Conservation (phyloP, 208 protist species). For the Balamuthia mandrillaris region DNA sequence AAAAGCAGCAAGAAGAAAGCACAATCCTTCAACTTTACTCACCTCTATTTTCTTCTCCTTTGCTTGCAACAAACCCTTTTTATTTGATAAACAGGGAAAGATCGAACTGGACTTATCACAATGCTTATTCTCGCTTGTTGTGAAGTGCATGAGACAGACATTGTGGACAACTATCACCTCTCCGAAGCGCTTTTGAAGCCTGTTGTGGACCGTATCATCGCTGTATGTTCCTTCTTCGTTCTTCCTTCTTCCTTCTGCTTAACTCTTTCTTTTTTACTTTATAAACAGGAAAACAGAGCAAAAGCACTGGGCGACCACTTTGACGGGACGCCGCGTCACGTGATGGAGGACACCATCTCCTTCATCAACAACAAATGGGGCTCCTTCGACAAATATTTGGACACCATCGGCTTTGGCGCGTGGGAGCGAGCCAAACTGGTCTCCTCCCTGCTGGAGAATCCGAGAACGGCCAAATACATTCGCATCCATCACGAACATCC, state of each 20-base stretch:
- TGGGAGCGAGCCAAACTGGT: not conserved
- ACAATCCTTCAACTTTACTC: no score
- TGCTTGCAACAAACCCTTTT: not conserved
- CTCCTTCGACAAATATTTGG: not conserved
- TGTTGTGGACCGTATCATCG: not conserved
- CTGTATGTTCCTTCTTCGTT: not conserved
- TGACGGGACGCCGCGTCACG: slow-evolving; percentile 13
- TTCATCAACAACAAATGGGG: slow-evolving; percentile 37
- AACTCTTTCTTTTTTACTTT: not conserved
- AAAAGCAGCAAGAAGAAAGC: not conserved
- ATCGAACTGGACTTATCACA: slow-evolving; percentile 10
- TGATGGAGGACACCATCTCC: slow-evolving; percentile 23
- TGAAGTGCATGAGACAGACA: slow-evolving; percentile 7
- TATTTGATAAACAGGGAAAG: not conserved
- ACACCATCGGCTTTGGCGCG: not conserved
- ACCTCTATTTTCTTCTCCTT: not conserved
- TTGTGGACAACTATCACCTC: slow-evolving; percentile 12
- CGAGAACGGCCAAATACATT: no score
- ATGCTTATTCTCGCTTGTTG: slow-evolving; percentile 1
- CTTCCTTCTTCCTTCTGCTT: not conserved
- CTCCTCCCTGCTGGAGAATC: not conserved
- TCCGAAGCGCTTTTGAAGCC: not conserved
- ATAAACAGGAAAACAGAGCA: not conserved
- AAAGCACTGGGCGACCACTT: slow-evolving; percentile 1
- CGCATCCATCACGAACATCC: no score